Evolutionary conservation across 257 asterid genomes (phyloP), one percentile per base, ranked within the genome.

Genomic region (Capsicum rhomboideum): DNA sequence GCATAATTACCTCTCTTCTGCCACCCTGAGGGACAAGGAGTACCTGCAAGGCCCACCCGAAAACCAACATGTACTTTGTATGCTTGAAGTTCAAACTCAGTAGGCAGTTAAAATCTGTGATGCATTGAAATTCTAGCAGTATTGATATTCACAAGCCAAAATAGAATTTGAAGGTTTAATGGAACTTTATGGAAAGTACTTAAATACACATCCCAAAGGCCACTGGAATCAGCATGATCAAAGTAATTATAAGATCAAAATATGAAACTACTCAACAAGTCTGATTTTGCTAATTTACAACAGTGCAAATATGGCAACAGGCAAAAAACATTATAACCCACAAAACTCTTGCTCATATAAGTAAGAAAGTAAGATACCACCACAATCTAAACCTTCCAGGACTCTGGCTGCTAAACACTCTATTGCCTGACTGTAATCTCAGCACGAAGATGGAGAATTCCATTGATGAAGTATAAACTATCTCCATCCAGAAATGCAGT

Each of bases 401-500:
- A 64, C 44, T 64, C 1, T 9, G 23, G 74, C 74, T 29, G 8
- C n/a, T 64, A 14, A 64, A 64, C 10, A 26, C 29, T 12, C 59
- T 75, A 75, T 26, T 16, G 87, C 87, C 87, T 90, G 44, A 93
- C 85, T 0, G 93, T 91, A 29, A 94, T 93, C 89, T 91, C 97
- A 2, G 94, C 97, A 85, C 94, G 90, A 53, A 95, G 94, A 88
- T 95, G 97, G 46, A 94, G 95, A 71, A 90, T 78, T 5, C 91
- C 97, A n/a, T 92, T 91, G 82, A 95, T 91, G 84, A 94, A 95
- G 83, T 75, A 93, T 18, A 91, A 89, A 85, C 97, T 91, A 14
- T 92, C 92, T 0, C 86, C 59, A 90, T 92, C 92, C 58, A 93
- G 86, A 84, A 95, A 95, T 8, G 92, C 88, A 1, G 90, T 86